Percentiles rank a stretch among this genome's conserved stretches.
phyloP scores from a whole-genome alignment of 1,284 basidiomycete species.

The Caloboletus inedulis region DNA sequence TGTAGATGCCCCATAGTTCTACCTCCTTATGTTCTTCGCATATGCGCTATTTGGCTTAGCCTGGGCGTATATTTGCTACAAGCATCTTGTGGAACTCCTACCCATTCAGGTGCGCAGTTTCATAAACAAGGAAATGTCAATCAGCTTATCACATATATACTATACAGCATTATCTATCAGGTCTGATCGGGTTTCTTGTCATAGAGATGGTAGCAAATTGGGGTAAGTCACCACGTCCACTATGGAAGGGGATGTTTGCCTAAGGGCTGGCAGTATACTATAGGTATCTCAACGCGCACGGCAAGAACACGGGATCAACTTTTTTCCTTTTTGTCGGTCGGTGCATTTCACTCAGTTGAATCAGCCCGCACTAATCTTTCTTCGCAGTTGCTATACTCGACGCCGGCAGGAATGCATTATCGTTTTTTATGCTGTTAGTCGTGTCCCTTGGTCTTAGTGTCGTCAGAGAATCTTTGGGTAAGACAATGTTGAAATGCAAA shows the following conservation, averaged over 20 bases:
- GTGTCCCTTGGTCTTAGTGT: conserved; percentile 87
- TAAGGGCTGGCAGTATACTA: conserved; percentile 60
- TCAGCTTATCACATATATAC: conserved; percentile 7
- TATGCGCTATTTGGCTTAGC: conserved; percentile 67
- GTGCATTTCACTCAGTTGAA: conserved; percentile 22
- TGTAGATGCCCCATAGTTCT: conserved; percentile 60
- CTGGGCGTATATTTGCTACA: conserved; percentile 87
- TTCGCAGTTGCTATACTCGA: conserved; percentile 80
- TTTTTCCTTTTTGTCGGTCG: conserved; percentile 83
- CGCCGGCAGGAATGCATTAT: conserved; percentile 89
- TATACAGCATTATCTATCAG: conserved; percentile 88
- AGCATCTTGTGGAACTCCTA: conserved; percentile 78
- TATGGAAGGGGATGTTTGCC: neutral
- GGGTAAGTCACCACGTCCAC: conserved; percentile 44
- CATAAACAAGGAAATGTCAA: neutral
- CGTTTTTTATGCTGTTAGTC: conserved; percentile 93
- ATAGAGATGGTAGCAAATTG: conserved; percentile 93
- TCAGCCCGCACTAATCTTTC: conserved; percentile 4
- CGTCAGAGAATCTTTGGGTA: conserved; percentile 75
- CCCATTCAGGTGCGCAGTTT: conserved; percentile 67
- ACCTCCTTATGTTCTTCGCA: conserved; percentile 76
- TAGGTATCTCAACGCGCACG: conserved; percentile 88
- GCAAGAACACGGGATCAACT: conserved; percentile 68
- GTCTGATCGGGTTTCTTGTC: conserved; percentile 82
- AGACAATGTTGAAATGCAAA: conserved; percentile 76